Conservation (phyloP, 1,139 yeast species). For the Blastobotrys raffinosifermentans region DNA sequence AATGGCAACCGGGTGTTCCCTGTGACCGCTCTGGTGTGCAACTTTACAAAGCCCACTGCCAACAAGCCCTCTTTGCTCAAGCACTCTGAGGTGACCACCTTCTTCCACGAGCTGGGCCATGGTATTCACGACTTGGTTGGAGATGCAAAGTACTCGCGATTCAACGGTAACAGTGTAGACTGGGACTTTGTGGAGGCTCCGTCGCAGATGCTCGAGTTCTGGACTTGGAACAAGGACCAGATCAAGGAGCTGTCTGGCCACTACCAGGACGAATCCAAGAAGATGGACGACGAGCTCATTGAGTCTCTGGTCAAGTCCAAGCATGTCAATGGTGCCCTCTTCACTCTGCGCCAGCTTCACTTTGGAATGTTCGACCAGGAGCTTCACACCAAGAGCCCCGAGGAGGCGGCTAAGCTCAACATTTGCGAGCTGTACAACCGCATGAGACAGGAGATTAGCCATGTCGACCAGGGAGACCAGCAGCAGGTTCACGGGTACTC, state of each 20-base stretch:
- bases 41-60: conserved; percentile 69
- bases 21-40: conserved; percentile 74
- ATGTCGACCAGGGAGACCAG: conserved; percentile 49
- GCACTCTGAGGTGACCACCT: conserved; percentile 74
- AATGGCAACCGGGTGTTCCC: conserved; percentile 54
- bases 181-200: conserved; percentile 90
- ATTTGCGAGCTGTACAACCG: conserved; percentile 56
- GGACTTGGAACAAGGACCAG: conserved; percentile 74
- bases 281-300: conserved; percentile 53
- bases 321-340: conserved; percentile 69
- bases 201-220: conserved; percentile 81
- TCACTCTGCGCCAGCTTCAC: conserved; percentile 67
- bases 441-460: conserved; percentile 51
- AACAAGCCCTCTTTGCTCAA: conserved; percentile 70
- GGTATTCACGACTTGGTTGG: conserved; percentile 78
- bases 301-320: conserved; percentile 59
- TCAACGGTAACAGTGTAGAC: conserved; percentile 71
- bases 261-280: conserved; percentile 50
- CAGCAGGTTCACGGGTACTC: conserved; percentile 58
- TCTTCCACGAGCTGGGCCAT: conserved; percentile 88
- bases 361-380: conserved; percentile 73
- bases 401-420: conserved; percentile 40
- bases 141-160: conserved; percentile 54
- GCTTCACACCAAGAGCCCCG: conserved; percentile 49
- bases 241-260: conserved; percentile 58